A percentile compares a stretch with the other conserved stretches of the same genome.
Evolutionary conservation across 2,329 filamentous ascomycete species (phyloP).

Genomic region (Coniosporium uncinatum): DNA sequence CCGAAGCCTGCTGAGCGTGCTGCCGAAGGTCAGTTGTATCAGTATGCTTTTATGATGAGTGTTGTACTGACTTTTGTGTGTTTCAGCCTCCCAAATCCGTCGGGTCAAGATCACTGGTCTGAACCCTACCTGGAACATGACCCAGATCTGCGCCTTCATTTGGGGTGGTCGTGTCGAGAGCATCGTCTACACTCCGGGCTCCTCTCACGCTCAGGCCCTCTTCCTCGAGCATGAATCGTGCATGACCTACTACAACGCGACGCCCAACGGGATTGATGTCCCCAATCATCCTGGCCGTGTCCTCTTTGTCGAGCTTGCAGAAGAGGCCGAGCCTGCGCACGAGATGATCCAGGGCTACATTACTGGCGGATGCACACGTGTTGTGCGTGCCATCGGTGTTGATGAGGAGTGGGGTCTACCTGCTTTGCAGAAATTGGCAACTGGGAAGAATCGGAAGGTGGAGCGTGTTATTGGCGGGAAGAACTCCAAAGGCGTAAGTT

Average conservation of each 20-base stretch:
- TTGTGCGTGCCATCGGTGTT: constrained; percentile 35
- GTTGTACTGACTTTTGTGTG: background rate
- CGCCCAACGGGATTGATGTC: constrained; percentile 23
- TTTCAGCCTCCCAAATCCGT: constrained; percentile 2
- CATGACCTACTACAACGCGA: constrained; percentile 21
- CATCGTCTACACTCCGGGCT: constrained; percentile 16
- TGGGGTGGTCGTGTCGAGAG: constrained; percentile 28
- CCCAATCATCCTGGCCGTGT: background rate
- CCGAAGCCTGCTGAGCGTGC: background rate
- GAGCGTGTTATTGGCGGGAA: constrained; percentile 37
- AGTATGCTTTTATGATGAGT: background rate
- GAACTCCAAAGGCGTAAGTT: constrained; percentile 32
- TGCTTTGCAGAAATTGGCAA: constrained; percentile 28
- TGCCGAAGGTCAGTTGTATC: constrained; percentile 1
- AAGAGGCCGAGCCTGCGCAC: constrained; percentile 18
- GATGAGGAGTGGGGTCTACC: constrained; percentile 30
- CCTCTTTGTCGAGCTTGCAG: constrained; percentile 19
- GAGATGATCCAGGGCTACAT: constrained; percentile 32
- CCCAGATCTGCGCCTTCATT: constrained; percentile 14
- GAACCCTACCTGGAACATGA: constrained; percentile 1
- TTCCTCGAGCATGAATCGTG: constrained; percentile 25
- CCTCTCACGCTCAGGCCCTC: constrained; percentile 17
- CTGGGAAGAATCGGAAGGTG: constrained; percentile 27
- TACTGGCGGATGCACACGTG: constrained; percentile 33
- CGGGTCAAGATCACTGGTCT: constrained; percentile 9